phyloP scores from a whole-genome alignment of 192 early-diverging fungal genomes.

The Linnemannia hyalina region DNA sequence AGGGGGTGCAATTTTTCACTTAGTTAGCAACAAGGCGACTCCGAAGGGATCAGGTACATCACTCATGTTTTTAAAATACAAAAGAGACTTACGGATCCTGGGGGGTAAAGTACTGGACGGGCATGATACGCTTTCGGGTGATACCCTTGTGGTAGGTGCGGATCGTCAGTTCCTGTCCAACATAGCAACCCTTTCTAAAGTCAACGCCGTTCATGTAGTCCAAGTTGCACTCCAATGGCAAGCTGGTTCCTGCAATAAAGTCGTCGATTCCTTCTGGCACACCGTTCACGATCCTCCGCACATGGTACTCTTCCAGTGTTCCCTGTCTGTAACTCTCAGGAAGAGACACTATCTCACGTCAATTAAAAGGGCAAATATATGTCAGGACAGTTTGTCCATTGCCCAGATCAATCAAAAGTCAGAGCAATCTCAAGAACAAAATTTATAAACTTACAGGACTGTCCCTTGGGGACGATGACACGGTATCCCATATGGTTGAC shows the following conservation, averaged over 20 bases:
- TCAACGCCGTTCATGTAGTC: constrained; percentile 96
- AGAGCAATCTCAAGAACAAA: neutral
- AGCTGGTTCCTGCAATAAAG: constrained; percentile 72
- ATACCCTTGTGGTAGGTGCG: constrained; percentile 96
- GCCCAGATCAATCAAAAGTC: neutral
- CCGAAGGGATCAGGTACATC: neutral
- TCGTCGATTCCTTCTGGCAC: constrained; percentile 93
- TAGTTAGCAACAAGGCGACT: constrained; percentile 14
- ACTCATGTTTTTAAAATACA: neutral
- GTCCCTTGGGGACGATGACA: constrained; percentile 43
- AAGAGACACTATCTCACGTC: constrained; percentile 49
- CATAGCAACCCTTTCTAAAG: constrained; percentile 98
- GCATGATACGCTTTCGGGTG: constrained; percentile 92
- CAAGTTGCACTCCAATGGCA: constrained; percentile 93
- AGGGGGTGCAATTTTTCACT: constrained; percentile 8
- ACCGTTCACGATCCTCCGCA: constrained; percentile 86
- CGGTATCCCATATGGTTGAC: constrained; percentile 37
- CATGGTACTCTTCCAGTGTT: constrained; percentile 70
- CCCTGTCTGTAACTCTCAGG: constrained; percentile 68
- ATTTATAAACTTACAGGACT: constrained; percentile 27
- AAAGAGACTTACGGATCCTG: constrained; percentile 58
- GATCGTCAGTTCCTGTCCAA: constrained; percentile 98
- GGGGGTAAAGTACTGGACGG: constrained; percentile 73
- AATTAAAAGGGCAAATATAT: neutral
- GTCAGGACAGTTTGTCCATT: neutral